These are phyloP conservation scores for Huntiella decipiens DNA, from an alignment of 2,329 filamentous ascomycete species.

Conservation along the genomic window DNA sequence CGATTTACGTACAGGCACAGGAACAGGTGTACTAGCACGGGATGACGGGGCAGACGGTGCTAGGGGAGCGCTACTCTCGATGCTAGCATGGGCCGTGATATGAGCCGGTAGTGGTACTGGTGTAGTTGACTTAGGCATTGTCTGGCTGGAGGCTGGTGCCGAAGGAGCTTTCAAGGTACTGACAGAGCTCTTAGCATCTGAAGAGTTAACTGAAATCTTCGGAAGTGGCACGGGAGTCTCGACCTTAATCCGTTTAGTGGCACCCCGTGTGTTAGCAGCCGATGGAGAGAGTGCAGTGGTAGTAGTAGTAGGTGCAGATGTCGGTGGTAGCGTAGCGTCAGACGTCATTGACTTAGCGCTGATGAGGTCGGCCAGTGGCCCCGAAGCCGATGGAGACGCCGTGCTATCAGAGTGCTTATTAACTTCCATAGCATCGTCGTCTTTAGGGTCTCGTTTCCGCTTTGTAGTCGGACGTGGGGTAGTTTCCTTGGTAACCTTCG, in stretches of 20 bases:
- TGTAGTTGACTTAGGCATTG: conserved; percentile 19
- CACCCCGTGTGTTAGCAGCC: not conserved
- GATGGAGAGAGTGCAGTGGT: conserved; percentile 8
- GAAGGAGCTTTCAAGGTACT: not conserved
- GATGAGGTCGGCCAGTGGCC: too few relatives aligned
- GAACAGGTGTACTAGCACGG: not conserved
- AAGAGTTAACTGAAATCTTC: conserved; percentile 16
- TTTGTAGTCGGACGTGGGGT: not conserved
- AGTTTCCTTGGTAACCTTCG: not conserved
- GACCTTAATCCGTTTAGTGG: conserved; percentile 32
- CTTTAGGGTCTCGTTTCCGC: conserved; percentile 2
- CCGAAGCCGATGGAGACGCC: too few relatives aligned
- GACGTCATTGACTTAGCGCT: too few relatives aligned
- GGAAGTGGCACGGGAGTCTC: conserved; percentile 36
- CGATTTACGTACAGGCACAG: not conserved
- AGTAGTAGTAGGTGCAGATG: conserved; percentile 19
- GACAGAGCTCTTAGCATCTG: conserved; percentile 13
- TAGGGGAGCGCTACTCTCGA: not conserved
- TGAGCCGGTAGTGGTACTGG: conserved; percentile 19
- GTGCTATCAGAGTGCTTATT: too few relatives aligned
- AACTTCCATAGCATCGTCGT: conserved; percentile 7
- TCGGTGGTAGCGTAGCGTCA: not conserved
- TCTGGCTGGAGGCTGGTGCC: not conserved
- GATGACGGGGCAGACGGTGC: conserved; percentile 1
- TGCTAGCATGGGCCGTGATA: not conserved